These are phyloP conservation scores for Fusarium graminum DNA, from an alignment of 2,329 filamentous ascomycete species.

Conservation along the genomic window DNA sequence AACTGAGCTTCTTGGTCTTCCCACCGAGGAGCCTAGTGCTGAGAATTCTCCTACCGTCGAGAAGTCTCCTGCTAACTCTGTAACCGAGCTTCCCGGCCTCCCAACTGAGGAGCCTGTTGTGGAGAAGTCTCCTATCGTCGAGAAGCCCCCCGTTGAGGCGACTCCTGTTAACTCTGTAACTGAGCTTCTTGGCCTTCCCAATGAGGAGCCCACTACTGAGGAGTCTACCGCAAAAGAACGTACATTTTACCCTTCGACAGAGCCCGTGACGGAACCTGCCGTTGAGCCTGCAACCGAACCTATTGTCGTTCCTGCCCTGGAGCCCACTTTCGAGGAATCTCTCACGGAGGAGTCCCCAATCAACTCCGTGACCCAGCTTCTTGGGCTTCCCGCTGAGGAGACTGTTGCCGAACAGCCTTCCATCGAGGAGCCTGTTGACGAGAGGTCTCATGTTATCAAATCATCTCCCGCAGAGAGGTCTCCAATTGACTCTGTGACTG, in stretches of 20 bases:
- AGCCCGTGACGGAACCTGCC: too few relatives aligned
- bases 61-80: neutral
- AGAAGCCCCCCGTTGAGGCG: too few relatives aligned
- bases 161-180: too few relatives aligned
- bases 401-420: conserved; percentile 2
- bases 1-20: neutral
- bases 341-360: too few relatives aligned
- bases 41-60: neutral
- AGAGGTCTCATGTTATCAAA: conserved; percentile 1
- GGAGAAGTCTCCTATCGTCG: neutral
- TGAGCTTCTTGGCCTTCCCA: too few relatives aligned
- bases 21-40: neutral
- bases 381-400: neutral
- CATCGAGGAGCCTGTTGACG: neutral
- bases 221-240: too few relatives aligned
- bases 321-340: too few relatives aligned
- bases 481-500: too few relatives aligned
- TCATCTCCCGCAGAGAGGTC: neutral
- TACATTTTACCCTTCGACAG: too few relatives aligned
- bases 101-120: neutral
- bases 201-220: too few relatives aligned
- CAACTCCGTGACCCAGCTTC: too few relatives aligned
- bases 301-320: neutral
- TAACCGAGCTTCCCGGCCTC: neutral
- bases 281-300: neutral